A percentile compares a stretch with the other conserved stretches of the same genome.
Conservation (phyloP, 805 yeast genomes). For the Lachancea mirantina region DNA sequence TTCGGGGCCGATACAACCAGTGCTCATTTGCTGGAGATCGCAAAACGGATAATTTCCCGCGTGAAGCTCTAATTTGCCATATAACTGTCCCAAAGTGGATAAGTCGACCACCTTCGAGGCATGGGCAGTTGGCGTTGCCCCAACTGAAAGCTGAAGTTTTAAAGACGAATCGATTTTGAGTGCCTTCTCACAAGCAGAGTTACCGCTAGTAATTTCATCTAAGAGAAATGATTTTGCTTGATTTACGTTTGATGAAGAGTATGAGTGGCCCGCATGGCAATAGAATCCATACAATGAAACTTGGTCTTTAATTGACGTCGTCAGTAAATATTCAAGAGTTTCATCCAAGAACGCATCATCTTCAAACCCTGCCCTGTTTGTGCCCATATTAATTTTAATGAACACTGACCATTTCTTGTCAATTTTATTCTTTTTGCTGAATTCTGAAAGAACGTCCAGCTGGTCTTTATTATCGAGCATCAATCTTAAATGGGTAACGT, state of each 20-base stretch:
- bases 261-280: constrained; percentile 77
- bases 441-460: constrained; percentile 40
- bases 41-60: constrained; percentile 76
- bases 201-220: constrained; percentile 53
- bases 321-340: not conserved
- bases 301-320: constrained; percentile 12
- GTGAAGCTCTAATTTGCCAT: constrained; percentile 55
- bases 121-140: constrained; percentile 78
- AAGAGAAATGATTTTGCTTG: constrained; percentile 43
- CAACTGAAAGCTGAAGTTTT: constrained; percentile 54
- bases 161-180: constrained; percentile 25
- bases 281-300: constrained; percentile 59
- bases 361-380: constrained; percentile 57
- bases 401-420: constrained; percentile 49
- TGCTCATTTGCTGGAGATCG: constrained; percentile 72
- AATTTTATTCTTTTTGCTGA: constrained; percentile 16
- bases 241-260: constrained; percentile 38
- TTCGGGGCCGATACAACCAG: constrained; percentile 44
- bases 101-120: constrained; percentile 10
- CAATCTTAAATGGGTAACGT: constrained; percentile 41
- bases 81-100: constrained; percentile 17
- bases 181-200: constrained; percentile 39
- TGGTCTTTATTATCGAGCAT: constrained; percentile 60
- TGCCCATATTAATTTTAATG: constrained; percentile 65
- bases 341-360: constrained; percentile 1